Evolutionary conservation across 2,329 filamentous ascomycete genomes (phyloP), one percentile per base, ranked within the genome.

Genomic region (Sporothrix humicola): DNA sequence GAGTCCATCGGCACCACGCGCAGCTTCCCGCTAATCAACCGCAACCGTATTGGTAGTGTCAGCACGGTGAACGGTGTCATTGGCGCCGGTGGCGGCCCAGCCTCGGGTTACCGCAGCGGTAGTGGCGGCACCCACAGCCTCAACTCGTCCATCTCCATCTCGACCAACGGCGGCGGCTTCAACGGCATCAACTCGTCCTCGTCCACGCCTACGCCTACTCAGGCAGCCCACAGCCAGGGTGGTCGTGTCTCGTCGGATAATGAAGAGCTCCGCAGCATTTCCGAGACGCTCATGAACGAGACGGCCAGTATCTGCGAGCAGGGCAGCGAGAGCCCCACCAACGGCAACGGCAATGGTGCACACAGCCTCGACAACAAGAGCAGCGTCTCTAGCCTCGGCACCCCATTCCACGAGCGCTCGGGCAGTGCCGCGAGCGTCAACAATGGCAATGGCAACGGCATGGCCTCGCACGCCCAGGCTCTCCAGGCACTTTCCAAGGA

Each of bases 1-100:
- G 86, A 87, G 63, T 91, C 88, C 0, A 85, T 83, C 0, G 87
- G 87, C 17, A 90, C 89, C 0, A 87, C 85, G 69, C 84, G 89
- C 76, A 91, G 88, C 78, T 91, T 91, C 75, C 89, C 89, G 0
- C 82, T 91, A 5, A 85, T 90, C 9, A 78, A 76, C 52, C 74
- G 76, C 61, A 77, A 72, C 59, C 74, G 75, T 12, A 44, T 74
- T 17, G 58, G 59, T 66, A 74, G 72, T 31, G 26, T 75, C 13
- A 59, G 37, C n/a, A 52, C 72, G 7, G 56, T 23, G 5, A 23
- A 23, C 13, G 56, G 68, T n/a, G 72, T 17, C 48, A 65, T 63
- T 48, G 52, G 37, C 56, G 56, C 61, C 12, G 17, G 26, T 0
- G 80, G 87, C 15, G 77, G 85, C 52, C 88, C 42, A 26, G 56